Percentiles rank a stretch among this genome's conserved stretches.
phyloP scores from a whole-genome alignment of 495 filamentous ascomycete genomes.

The Neurospora hispaniola region DNA sequence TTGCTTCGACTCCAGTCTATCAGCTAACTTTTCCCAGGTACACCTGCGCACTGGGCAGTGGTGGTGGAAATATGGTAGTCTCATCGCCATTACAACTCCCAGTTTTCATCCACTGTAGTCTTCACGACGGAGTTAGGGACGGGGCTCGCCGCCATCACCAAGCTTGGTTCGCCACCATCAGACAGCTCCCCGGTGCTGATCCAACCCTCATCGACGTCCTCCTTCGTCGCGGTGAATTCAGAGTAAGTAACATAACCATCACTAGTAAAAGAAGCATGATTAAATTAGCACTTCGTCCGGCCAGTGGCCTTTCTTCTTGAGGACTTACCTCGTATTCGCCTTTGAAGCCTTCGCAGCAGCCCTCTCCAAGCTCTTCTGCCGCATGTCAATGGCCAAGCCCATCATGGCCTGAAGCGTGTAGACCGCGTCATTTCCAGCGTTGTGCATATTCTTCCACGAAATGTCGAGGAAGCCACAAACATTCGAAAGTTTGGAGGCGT shows the following conservation, averaged over 20 bases:
- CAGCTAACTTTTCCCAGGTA: background rate
- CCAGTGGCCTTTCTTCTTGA: background rate
- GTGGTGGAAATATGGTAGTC: background rate
- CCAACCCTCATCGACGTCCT: slow-evolving; percentile 20
- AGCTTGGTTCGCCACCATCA: slow-evolving; percentile 16
- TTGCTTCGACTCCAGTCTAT: background rate
- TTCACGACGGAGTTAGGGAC: background rate
- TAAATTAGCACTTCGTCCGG: background rate
- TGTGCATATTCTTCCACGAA: slow-evolving; percentile 59
- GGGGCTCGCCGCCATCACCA: background rate
- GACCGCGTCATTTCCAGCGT: slow-evolving; percentile 88
- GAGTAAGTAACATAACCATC: slow-evolving; percentile 2
- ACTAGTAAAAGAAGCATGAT: background rate
- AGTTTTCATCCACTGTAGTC: background rate
- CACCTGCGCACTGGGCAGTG: background rate
- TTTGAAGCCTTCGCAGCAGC: background rate
- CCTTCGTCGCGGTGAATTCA: slow-evolving; percentile 2
- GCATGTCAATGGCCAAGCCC: slow-evolving; percentile 44
- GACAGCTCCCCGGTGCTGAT: slow-evolving; percentile 19
- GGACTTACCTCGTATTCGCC: slow-evolving; percentile 1
- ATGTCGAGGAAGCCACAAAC: slow-evolving; percentile 59
- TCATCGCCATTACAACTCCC: background rate
- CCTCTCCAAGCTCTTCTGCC: slow-evolving; percentile 7
- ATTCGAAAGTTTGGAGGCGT: slow-evolving; percentile 43
- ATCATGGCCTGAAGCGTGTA: slow-evolving; percentile 74